Base-by-base conservation (phyloP, 169 alveolate genomes). In the Plasmodium blacklocki region DNA sequence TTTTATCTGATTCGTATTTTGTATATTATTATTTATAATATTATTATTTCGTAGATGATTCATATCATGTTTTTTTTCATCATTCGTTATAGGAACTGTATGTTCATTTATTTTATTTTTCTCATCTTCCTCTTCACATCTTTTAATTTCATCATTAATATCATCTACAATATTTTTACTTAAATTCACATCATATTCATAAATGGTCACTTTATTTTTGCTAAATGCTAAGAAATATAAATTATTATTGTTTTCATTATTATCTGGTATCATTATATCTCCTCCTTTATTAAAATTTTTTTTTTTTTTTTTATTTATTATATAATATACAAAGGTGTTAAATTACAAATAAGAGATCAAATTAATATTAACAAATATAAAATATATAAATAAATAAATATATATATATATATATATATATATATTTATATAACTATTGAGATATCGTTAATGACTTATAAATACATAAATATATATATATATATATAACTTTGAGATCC, bases 191-290 rank as follows among this genome's bases (percentile, higher is more conserved):
- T 80, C 62, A 29, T 80, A 80, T 59, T 80, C 80, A 23, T 80
- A 80, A 32, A 80, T 43, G 5, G 90, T 80, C 14, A 49, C 90
- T 56, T 80, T 80, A 47, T 68, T 80, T 49, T 68, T 80, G 19
- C 90, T 80, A 12, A 80, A 43, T 45, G 90, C 75, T 15, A 80
- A 54, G 59, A 80, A 80, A 52, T 32, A 80, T 26, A 80, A 47
- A 39, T 80, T 80, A 19, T 68, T 80, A 8, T 39, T 39, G 47
- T 39, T 39, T 39, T 39, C 47, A 39, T 39, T 39, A 39, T 39
- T 39, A 39, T 39, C 47, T 39, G 47, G 11, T 39, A 39, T 39
- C 47, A 39, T 39, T 39, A 39, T 39, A 39, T 39, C 47, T 9
- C 47, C 2, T 39, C 47, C 47, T 39, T 39, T 39, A 5, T 39